Evolutionary conservation across 805 yeast genomes (phyloP).

Genomic region (Candida sanyiensis): DNA sequence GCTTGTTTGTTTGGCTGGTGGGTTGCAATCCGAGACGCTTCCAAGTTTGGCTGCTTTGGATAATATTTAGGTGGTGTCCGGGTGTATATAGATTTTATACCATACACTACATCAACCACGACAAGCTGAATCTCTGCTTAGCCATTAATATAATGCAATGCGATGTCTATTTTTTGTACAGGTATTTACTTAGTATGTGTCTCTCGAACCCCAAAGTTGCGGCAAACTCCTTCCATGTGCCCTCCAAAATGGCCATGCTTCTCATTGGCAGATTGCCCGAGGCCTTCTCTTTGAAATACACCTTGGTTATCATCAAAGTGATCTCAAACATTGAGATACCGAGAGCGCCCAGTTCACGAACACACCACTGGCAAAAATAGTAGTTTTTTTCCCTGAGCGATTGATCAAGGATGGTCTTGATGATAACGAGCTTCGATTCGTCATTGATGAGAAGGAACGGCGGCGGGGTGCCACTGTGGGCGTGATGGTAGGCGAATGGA

Average conservation of each 20-base stretch:
- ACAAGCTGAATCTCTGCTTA: not conserved
- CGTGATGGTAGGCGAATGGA: conserved; percentile 15
- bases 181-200: not conserved
- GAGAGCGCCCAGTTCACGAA: conserved; percentile 14
- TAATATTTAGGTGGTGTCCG: not conserved
- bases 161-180: conserved; percentile 1
- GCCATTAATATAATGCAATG: not conserved
- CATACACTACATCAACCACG: not conserved
- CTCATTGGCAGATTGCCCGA: conserved; percentile 1
- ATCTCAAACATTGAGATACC: conserved; percentile 18
- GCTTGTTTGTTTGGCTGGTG: not conserved
- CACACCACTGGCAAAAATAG: conserved; percentile 16
- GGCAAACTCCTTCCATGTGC: conserved; percentile 26
- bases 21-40: too few species aligned
- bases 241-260: too few species aligned
- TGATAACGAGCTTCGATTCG: conserved; percentile 11
- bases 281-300: conserved; percentile 2
- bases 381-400: conserved; percentile 9
- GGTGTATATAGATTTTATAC: too few species aligned
- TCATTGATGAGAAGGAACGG: conserved; percentile 12
- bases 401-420: conserved; percentile 20
- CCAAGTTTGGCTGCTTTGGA: not conserved
- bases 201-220: too few species aligned
- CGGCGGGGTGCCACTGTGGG: too few species aligned
- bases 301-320: conserved; percentile 12